phyloP scores from a whole-genome alignment of 176 grass and related monocot genomes.

The Bothriochloa decipiens region DNA sequence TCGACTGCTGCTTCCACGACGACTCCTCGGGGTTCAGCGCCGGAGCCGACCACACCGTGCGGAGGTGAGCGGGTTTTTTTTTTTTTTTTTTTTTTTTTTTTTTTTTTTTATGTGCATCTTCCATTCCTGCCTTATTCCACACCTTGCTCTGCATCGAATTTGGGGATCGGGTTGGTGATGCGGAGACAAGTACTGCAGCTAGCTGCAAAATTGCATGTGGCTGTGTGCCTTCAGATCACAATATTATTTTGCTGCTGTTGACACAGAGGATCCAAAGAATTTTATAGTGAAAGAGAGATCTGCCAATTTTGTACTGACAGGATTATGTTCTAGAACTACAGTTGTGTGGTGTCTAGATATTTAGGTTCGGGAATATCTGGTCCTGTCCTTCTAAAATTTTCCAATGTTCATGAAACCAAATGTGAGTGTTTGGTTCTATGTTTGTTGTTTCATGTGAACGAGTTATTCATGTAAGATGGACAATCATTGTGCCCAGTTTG shows the following conservation, averaged over 20 bases:
- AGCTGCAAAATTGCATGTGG: neutral
- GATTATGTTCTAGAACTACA: neutral
- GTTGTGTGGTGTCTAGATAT: constrained; percentile 16
- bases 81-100: neutral
- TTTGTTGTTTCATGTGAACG: neutral
- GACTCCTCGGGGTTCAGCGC: constrained; percentile 92
- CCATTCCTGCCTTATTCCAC: neutral
- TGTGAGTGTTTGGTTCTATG: neutral
- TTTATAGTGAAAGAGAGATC: neutral
- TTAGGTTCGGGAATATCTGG: constrained; percentile 1
- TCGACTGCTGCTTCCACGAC: constrained; percentile 99
- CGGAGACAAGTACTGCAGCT: neutral
- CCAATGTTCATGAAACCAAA: constrained; percentile 17
- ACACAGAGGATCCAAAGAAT: neutral
- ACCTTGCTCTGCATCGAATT: neutral
- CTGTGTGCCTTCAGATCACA: neutral
- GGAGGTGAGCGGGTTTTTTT: constrained; percentile 51
- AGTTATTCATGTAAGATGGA: constrained; percentile 1
- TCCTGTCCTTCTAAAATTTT: neutral
- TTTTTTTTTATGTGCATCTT: neutral
- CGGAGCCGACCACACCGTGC: constrained; percentile 71
- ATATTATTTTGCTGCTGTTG: neutral
- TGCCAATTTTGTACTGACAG: neutral
- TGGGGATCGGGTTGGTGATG: neutral
- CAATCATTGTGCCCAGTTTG: neutral